phyloP scores from a whole-genome alignment of 305 asterid species.

The Fraxinus sp. region DNA sequence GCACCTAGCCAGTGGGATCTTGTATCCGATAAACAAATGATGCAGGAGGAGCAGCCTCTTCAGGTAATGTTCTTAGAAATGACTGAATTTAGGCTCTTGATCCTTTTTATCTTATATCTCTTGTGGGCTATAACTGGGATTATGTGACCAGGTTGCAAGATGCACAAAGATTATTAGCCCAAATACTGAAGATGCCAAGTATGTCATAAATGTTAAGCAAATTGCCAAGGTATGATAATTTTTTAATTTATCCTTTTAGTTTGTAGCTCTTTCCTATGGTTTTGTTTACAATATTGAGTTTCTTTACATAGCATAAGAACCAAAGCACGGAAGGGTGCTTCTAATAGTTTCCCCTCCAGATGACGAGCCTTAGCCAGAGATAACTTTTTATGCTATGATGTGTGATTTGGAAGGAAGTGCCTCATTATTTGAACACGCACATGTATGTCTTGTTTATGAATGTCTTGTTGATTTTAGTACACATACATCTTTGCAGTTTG shows the following conservation, averaged over 20 bases:
- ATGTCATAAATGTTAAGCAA: too few species aligned
- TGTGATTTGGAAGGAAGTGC: background rate
- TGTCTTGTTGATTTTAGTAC: background rate
- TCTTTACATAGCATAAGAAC: background rate
- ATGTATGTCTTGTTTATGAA: background rate
- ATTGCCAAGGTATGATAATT: constrained; percentile 48
- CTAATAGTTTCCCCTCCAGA: background rate
- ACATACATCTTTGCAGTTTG: constrained; percentile 50
- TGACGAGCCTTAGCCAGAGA: background rate
- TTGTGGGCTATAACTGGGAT: constrained; percentile 1
- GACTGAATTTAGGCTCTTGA: background rate
- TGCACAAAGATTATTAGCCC: too few species aligned
- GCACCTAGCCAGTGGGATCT: too few species aligned
- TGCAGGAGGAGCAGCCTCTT: constrained; percentile 48
- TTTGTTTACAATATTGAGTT: constrained; percentile 6
- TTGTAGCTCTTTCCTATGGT: constrained; percentile 10
- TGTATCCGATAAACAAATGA: too few species aligned
- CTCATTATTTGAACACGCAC: background rate
- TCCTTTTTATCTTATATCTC: background rate
- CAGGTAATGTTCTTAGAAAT: constrained; percentile 42
- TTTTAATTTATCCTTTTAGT: background rate
- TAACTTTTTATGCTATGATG: background rate
- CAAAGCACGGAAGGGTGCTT: background rate
- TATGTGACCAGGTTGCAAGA: constrained; percentile 66
- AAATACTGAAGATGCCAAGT: too few species aligned